Percentiles rank a stretch among this genome's conserved stretches.
phyloP scores from a whole-genome alignment of 2,329 filamentous ascomycete genomes.

The Hypoxylon sp. region DNA sequence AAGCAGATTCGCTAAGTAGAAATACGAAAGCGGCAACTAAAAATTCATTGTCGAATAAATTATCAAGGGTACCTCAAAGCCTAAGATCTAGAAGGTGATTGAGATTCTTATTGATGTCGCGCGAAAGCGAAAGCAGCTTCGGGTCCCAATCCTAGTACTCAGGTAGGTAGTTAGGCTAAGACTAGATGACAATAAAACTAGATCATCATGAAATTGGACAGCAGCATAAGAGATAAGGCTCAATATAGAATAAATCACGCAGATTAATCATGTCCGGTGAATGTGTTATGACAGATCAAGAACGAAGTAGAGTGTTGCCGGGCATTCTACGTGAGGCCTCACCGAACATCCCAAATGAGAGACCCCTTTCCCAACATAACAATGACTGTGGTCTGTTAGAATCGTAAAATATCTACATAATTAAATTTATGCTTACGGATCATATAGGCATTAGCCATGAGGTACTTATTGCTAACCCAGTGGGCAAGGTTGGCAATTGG shows the following conservation, averaged over 20 bases:
- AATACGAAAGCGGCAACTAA: neutral
- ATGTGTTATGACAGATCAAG: neutral
- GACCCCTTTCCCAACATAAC: neutral
- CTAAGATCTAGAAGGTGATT: slow-evolving; percentile 7
- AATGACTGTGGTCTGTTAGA: neutral
- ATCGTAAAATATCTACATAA: neutral
- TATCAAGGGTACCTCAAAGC: neutral
- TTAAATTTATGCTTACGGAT: neutral
- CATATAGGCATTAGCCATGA: neutral
- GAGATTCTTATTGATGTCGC: neutral
- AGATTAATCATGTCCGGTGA: neutral
- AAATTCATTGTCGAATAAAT: neutral
- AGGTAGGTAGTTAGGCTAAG: neutral
- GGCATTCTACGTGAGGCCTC: neutral
- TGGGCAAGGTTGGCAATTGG: neutral
- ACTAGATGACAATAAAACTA: neutral
- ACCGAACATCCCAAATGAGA: neutral
- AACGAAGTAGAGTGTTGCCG: neutral
- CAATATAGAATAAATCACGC: neutral
- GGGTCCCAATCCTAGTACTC: neutral
- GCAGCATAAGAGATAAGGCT: neutral
- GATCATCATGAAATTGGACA: neutral
- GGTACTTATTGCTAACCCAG: neutral
- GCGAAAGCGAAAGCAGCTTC: neutral
- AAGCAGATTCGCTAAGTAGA: neutral